A percentile compares a stretch with the other conserved stretches of the same genome.
Evolutionary conservation across 2,329 filamentous ascomycete genomes (phyloP).

Genomic region (Xylogone sp.): DNA sequence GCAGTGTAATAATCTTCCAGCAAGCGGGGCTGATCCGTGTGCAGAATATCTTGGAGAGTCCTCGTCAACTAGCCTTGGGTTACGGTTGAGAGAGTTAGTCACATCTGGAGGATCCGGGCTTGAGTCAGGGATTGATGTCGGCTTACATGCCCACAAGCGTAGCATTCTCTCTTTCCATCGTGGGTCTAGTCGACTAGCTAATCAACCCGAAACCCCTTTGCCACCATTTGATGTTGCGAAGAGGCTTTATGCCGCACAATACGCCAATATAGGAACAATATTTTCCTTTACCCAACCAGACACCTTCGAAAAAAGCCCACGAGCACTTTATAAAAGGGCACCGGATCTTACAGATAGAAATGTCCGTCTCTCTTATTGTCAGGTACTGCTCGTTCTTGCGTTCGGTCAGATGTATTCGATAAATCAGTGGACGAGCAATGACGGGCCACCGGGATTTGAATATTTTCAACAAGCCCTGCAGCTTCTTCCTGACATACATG

Average conservation of each 20-base stretch:
- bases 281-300: slow-evolving; percentile 47
- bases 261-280: slow-evolving; percentile 54
- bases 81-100: slow-evolving; percentile 20
- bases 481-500: slow-evolving; percentile 51
- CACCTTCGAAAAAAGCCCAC: slow-evolving; percentile 42
- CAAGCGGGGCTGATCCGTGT: slow-evolving; percentile 1
- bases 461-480: slow-evolving; percentile 50
- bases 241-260: slow-evolving; percentile 47
- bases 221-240: slow-evolving; percentile 48
- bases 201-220: slow-evolving; percentile 18
- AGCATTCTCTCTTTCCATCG: slow-evolving; percentile 4
- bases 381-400: slow-evolving; percentile 48
- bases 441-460: slow-evolving; percentile 51
- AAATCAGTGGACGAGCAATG: slow-evolving; percentile 49
- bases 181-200: background rate
- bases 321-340: slow-evolving; percentile 38
- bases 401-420: slow-evolving; percentile 55
- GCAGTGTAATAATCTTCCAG: slow-evolving; percentile 1
- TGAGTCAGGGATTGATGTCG: slow-evolving; percentile 5
- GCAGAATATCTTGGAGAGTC: slow-evolving; percentile 22
- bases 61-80: slow-evolving; percentile 20
- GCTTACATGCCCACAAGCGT: slow-evolving; percentile 3
- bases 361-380: slow-evolving; percentile 46
- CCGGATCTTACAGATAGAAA: slow-evolving; percentile 40
- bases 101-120: slow-evolving; percentile 9